Percentiles rank a stretch among this genome's conserved stretches.
These are phyloP conservation scores for Ceratobasidium sp. DNA, from an alignment of 1,284 basidiomycete species.

Conservation along the genomic window DNA sequence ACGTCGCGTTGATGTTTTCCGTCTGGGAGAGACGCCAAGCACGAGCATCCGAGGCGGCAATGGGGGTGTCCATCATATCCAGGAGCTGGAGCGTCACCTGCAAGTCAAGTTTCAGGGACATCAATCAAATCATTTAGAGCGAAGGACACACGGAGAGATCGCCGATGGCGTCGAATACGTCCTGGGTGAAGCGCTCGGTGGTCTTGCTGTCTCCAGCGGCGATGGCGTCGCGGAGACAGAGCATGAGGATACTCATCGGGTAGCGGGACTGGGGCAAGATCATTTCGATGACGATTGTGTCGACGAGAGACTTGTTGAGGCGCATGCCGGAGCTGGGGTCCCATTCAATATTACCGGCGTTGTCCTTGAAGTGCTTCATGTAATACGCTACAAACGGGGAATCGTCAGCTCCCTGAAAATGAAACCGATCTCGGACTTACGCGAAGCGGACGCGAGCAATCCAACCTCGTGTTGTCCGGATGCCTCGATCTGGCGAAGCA, in stretches of 20 bases:
- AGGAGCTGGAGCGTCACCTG: slow-evolving; percentile 45
- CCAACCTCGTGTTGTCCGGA: slow-evolving; percentile 43
- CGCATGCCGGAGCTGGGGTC: slow-evolving; percentile 37
- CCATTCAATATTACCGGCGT: slow-evolving; percentile 22
- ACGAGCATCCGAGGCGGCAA: slow-evolving; percentile 42
- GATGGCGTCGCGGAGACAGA: slow-evolving; percentile 46
- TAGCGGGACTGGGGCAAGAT: slow-evolving; percentile 47
- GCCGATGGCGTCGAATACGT: slow-evolving; percentile 48
- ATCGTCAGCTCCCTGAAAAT: background rate
- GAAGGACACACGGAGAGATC: slow-evolving; percentile 45
- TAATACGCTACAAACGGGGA: slow-evolving; percentile 12
- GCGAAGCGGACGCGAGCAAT: slow-evolving; percentile 31
- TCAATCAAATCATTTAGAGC: slow-evolving; percentile 19
- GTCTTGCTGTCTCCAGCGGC: slow-evolving; percentile 36
- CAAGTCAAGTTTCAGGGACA: background rate
- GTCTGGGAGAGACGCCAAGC: slow-evolving; percentile 38
- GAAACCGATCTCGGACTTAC: slow-evolving; percentile 3
- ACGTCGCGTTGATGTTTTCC: slow-evolving; percentile 23
- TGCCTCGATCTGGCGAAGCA: slow-evolving; percentile 41
- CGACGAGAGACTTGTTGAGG: slow-evolving; percentile 47
- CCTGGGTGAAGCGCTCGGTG: slow-evolving; percentile 44
- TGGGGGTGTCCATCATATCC: slow-evolving; percentile 48
- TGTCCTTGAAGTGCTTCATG: slow-evolving; percentile 40
- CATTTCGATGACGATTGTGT: slow-evolving; percentile 48
- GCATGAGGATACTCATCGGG: slow-evolving; percentile 45